Base-by-base conservation (phyloP, 371 early-diverging fungal genomes). In the Mucor racemosus region DNA sequence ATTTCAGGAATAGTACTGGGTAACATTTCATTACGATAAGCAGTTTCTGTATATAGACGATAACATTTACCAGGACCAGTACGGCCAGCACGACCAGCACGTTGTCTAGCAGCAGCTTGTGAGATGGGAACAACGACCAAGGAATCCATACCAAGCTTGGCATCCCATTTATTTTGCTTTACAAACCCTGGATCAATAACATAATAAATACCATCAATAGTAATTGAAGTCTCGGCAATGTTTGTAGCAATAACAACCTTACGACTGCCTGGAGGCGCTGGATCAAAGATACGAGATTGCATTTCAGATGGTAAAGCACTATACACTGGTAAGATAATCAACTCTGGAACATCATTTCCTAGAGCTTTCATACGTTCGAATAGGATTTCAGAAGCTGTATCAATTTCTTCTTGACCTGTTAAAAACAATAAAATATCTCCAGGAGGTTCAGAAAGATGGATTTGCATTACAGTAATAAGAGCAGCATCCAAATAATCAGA, bases 171-270 rank as follows among this genome's bases (percentile, higher is more conserved):
- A 76, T 93, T 99, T 71, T 95, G 96, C 80, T 99, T 99, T 61
- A 95, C 96, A 75, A 98, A 95, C 7, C 99, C 99, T 42, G 95
- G 95, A 74, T 99, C 99, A 14, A 99, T 89, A 14, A 99, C 99
- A 73, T 98, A 99, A 68, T 91, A 95, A 61, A 99, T 94, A 41
- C 98, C 97, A 67, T 99, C 98, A 69, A 99, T 98, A 1, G 99
- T 99, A 60, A 99, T 92, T n/a, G 97, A 97, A 0, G 99, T 99
- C 77, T 99, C 99, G 26, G 99, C 98, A 76, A 99, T 98, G 75
- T 99, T 99, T 17, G 99, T 99, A 34, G 99, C 94, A 68, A 99
- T 91, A 40, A 99, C 96, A 13, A 97, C 91, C 79, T 99, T 98
- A 67, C 98, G 91, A 53, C 89, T 79, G 5, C 95, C 96, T 1